phyloP scores from a whole-genome alignment of 345 rosid genomes.

The Turnera subulata region DNA sequence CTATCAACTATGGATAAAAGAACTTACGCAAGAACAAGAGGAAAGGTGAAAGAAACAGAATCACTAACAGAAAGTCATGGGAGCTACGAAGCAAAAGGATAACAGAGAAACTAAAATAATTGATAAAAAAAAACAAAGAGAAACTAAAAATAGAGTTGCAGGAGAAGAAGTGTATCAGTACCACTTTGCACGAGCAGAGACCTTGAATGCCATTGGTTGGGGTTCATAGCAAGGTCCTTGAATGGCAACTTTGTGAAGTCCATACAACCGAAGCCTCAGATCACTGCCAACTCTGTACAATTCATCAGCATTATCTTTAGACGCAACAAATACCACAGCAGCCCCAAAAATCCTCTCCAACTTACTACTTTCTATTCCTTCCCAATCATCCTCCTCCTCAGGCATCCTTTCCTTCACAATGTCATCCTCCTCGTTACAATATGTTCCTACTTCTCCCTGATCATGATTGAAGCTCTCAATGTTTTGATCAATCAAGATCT shows the following conservation, averaged over 20 bases:
- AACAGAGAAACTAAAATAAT: background rate
- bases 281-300: conserved; percentile 17
- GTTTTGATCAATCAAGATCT: background rate
- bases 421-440: conserved; percentile 7
- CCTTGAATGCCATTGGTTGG: conserved; percentile 39
- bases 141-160: background rate
- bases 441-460: conserved; percentile 3
- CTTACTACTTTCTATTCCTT: conserved; percentile 44
- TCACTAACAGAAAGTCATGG: too few relatives aligned
- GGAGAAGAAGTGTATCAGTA: conserved; percentile 8
- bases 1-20: too few relatives aligned
- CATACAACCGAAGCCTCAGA: conserved; percentile 35
- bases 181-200: conserved; percentile 57
- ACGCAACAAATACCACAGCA: conserved; percentile 36
- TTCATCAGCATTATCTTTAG: conserved; percentile 20
- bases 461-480: background rate
- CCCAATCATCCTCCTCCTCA: conserved; percentile 47
- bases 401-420: conserved; percentile 8
- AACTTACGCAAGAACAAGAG: too few relatives aligned
- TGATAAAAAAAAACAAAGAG: conserved; percentile 1
- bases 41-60: too few relatives aligned
- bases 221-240: conserved; percentile 49
- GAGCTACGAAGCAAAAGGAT: background rate
- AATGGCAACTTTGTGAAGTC: conserved; percentile 50
- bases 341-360: conserved; percentile 39